Evolutionary conservation across 2,329 filamentous ascomycete genomes (phyloP).

Genomic region (Cryphonectria parasitica): DNA sequence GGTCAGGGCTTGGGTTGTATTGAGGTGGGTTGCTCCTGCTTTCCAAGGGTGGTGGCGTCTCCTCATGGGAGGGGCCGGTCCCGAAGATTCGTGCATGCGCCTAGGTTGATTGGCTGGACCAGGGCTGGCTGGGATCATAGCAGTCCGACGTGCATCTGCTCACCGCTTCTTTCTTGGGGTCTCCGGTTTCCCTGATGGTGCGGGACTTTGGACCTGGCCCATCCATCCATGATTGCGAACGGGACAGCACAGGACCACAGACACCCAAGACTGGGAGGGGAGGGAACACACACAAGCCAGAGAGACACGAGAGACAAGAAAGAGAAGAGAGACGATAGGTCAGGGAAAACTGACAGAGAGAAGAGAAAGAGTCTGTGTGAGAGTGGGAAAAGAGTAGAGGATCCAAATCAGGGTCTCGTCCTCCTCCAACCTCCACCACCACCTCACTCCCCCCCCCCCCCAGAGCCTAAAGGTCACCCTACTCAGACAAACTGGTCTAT

Average conservation of each 20-base stretch:
- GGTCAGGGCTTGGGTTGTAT: not conserved
- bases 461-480: not conserved
- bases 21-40: conserved; percentile 19
- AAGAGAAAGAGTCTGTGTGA: too few species aligned
- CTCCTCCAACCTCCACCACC: not conserved
- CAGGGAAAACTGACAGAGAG: not conserved
- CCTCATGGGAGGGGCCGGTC: conserved; percentile 30
- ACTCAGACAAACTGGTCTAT: not conserved
- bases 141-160: conserved; percentile 30
- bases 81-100: conserved; percentile 24
- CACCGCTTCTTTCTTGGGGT: conserved; percentile 34
- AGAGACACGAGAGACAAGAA: conserved; percentile 22
- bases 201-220: conserved; percentile 22
- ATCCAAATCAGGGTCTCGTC: conserved; percentile 20
- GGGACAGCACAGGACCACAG: conserved; percentile 12
- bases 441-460: not conserved
- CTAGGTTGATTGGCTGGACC: conserved; percentile 34
- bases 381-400: conserved; percentile 4
- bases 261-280: not conserved
- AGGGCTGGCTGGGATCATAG: conserved; percentile 35
- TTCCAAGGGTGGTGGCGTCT: conserved; percentile 23
- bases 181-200: conserved; percentile 10
- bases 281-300: conserved; percentile 10
- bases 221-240: conserved; percentile 26
- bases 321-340: not conserved